Evolutionary conservation across 106 monocot genomes (phyloP), one percentile per base, ranked within the genome.

Genomic region (Acorus gramineus): DNA sequence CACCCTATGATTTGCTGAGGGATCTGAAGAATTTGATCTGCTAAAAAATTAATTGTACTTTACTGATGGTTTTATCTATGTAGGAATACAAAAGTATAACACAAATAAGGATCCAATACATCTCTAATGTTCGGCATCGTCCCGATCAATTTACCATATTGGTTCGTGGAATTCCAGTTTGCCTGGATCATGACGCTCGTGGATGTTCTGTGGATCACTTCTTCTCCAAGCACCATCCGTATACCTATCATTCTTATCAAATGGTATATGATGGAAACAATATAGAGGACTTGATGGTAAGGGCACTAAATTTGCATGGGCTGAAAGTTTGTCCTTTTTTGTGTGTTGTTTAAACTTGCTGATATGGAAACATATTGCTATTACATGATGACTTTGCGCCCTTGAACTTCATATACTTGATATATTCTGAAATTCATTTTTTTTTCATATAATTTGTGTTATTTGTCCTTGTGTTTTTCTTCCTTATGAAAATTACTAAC

Each of bases 181-280:
- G 89, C 56, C 43, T 7, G 53, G 89, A 85, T 6, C 89, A 89
- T 57, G 68, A 73, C 28, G 73, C 84, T 64, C 67, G 55, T 69
- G 89, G 85, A 8, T 89, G 89, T 53, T 68, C 4, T 76, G 79
- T 81, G 56, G 81, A 85, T 61, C 89, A 89, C 46, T 89, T 89
- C 59, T 89, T 89, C 77, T 89, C 89, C 3, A 82, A 85, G 67
- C 76, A 89, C 53, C 76, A 89, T 69, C 73, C 70, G 60, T 52
- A 63, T 49, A 73, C 76, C 2, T 89, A 81, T 69, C 73, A 81
- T 50, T 61, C 85, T 57, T 74, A 77, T 71, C 69, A 89, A 63
- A 79, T 85, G 43, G 64, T 89, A 55, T 67, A 85, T 53, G 70
- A 79, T 61, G 75, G 76, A 57, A 65, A 80, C 67, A 62, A 74